These are phyloP conservation scores for Pouteria glomerata DNA, from an alignment of 148 eudicot species.

Conservation along the genomic window DNA sequence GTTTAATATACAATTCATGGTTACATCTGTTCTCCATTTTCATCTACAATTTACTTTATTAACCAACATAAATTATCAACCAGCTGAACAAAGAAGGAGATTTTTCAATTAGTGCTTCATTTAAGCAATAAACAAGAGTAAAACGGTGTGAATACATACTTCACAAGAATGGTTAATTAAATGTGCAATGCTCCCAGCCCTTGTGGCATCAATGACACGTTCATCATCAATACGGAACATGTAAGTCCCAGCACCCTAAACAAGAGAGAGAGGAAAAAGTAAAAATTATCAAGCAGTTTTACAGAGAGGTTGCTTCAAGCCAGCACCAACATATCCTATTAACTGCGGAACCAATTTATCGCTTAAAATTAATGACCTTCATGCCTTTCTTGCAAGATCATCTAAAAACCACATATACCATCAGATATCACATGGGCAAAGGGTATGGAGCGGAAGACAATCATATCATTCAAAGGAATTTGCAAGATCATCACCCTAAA, in stretches of 20 bases:
- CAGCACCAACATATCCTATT: background rate
- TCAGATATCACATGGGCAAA: background rate
- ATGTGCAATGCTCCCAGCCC: slow-evolving; percentile 99
- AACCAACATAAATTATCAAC: background rate
- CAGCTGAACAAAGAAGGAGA: background rate
- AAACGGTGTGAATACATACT: slow-evolving; percentile 36
- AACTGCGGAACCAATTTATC: background rate
- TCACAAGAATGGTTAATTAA: slow-evolving; percentile 95
- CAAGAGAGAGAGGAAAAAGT: slow-evolving; percentile 17
- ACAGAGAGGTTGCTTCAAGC: background rate
- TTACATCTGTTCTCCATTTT: background rate
- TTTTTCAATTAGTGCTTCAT: background rate
- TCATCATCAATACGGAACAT: slow-evolving; percentile 95
- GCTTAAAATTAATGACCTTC: background rate
- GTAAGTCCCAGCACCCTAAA: slow-evolving; percentile 99
- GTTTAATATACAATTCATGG: background rate
- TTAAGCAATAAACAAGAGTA: background rate
- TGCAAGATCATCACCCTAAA: too few relatives aligned
- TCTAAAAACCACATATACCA: background rate
- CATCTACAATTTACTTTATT: background rate
- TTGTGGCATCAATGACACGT: slow-evolving; percentile 94
- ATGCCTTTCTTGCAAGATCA: background rate
- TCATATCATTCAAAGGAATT: background rate
- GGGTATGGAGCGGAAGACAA: background rate
- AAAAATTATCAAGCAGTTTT: background rate